Conservation (phyloP, 208 protist species). For the Leishmania turanica region DNA sequence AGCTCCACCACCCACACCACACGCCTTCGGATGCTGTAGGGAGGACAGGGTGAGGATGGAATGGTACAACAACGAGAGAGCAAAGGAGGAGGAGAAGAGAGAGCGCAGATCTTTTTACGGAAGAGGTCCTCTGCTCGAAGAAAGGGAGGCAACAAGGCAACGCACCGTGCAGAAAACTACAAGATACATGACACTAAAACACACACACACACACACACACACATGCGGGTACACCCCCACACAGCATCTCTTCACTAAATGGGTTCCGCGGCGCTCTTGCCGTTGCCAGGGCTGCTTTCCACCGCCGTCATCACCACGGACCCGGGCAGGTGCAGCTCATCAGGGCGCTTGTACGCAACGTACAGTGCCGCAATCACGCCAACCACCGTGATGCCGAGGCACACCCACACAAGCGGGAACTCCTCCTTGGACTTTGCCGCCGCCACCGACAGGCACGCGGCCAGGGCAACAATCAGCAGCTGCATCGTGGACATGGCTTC, state of each 20-base stretch:
- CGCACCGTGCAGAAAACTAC: background rate
- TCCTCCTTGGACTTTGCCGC: slow-evolving; percentile 40
- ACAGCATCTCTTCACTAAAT: background rate
- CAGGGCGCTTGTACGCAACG: slow-evolving; percentile 58
- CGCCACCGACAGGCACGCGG: slow-evolving; percentile 26
- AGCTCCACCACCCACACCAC: too few species aligned
- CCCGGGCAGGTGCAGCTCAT: slow-evolving; percentile 48
- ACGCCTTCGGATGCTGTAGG: too few species aligned
- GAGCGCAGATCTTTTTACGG: background rate
- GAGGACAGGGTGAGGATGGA: too few species aligned
- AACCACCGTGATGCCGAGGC: slow-evolving; percentile 60
- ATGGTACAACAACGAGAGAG: background rate
- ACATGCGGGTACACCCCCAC: background rate
- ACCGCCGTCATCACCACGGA: slow-evolving; percentile 40
- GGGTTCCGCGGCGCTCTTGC: slow-evolving; percentile 16
- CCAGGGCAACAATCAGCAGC: slow-evolving; percentile 30
- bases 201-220: too few species aligned
- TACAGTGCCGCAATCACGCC: slow-evolving; percentile 47
- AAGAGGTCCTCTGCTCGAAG: background rate
- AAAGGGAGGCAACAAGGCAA: background rate
- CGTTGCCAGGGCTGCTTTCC: slow-evolving; percentile 24
- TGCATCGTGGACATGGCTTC: slow-evolving; percentile 11
- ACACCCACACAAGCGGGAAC: slow-evolving; percentile 67
- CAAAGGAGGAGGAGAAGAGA: background rate
- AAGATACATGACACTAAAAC: background rate